Base-by-base conservation (phyloP, 768 basidiomycete genomes). In the Phaffia tasmanica region DNA sequence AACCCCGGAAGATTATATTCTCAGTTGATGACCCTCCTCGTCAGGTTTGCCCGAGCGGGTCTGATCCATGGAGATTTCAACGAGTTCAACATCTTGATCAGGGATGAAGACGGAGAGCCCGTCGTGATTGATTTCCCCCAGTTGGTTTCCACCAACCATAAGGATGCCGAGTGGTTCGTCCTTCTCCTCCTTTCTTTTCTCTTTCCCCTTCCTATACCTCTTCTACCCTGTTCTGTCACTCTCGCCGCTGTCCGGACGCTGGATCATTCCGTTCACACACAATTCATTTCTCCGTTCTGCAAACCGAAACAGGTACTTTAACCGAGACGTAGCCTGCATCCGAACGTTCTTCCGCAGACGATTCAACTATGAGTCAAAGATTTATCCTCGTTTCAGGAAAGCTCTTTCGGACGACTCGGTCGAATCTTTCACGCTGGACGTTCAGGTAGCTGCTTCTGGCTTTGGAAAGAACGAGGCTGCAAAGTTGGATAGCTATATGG, bases 61-160 rank as follows among this genome's bases (percentile, higher is more conserved):
- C 82, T 99, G n/a, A 98, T 99, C 61, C 95, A 99, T 73, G 93
- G 95, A 51, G 95, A 99, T 72, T 99, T 88, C 78, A 99, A 99
- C 78, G 95, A 99, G 74, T 99, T 98, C 80, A 98, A 99, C 76
- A 92, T 99, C 71, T 84, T 99, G 69, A 91, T 99, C 72, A 83
- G 83, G 48, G 83, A 88, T 56, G 85, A 85, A 62, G 79, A 77
- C 55, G 82, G 82, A 8, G 85, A 89, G 72, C 88, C 93, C 8
- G 78, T 97, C 62, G 84, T 99, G 53, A 99, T 99, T 72, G 95
- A 99, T 79, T 99, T 99, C 75, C 95, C 95, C 9, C 95, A 99
- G 79, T 97, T 98, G 94, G 90, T 98, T 77, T 90, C 88, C 80
- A 93, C 89, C 30, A 88, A 91, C 57, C 95, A 99, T 71, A 84